Evolutionary conservation across 345 rosid species (phyloP).

Genomic region (Populus simonii): DNA sequence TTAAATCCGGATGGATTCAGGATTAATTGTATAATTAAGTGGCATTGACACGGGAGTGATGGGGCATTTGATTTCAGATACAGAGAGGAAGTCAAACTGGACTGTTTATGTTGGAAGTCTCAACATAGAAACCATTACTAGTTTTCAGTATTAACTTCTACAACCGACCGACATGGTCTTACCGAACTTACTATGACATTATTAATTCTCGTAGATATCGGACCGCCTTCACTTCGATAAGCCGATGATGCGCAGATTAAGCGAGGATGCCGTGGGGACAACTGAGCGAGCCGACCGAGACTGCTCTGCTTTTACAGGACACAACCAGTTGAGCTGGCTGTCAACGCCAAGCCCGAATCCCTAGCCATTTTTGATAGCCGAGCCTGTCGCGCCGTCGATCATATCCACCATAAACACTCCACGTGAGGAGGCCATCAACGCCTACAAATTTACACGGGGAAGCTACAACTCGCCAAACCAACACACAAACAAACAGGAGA

Average conservation of each 20-base stretch:
- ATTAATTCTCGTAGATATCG: not conserved
- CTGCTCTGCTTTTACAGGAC: slow-evolving; percentile 34
- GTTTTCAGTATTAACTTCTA: not conserved
- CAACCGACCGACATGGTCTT: not conserved
- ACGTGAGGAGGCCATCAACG: not conserved
- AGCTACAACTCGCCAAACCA: not conserved
- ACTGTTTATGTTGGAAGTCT: not conserved
- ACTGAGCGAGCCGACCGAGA: slow-evolving; percentile 30
- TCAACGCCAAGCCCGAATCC: slow-evolving; percentile 38
- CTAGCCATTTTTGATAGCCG: slow-evolving; percentile 15
- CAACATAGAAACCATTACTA: not conserved
- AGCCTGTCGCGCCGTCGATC: slow-evolving; percentile 37
- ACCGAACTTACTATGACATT: not conserved
- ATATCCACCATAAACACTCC: slow-evolving; percentile 11
- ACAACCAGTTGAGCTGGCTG: slow-evolving; percentile 21
- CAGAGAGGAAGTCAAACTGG: not conserved
- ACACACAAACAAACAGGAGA: not conserved
- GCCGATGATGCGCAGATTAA: slow-evolving; percentile 17
- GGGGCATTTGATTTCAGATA: not conserved
- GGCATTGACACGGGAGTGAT: no score
- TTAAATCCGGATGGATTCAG: no score
- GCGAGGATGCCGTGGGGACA: slow-evolving; percentile 37
- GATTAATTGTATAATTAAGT: no score
- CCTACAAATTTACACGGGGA: not conserved
- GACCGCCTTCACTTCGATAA: slow-evolving; percentile 1